phyloP scores from a whole-genome alignment of 1,284 basidiomycete genomes.

The Trichosporon ovoides region DNA sequence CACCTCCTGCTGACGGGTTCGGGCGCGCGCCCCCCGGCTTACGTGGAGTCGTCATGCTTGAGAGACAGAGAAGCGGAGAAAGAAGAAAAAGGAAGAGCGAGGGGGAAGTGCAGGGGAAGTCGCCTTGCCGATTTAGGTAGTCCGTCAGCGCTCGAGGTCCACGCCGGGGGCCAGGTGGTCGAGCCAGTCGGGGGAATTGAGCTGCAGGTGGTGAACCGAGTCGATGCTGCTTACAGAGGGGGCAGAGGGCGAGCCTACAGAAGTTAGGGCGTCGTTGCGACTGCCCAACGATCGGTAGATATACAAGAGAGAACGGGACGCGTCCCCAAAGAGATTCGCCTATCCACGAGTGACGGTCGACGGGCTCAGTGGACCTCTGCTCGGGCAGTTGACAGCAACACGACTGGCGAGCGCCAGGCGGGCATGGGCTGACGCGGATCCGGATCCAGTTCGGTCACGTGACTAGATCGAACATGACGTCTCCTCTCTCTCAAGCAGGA shows the following conservation, averaged over 20 bases:
- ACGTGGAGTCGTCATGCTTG: constrained; percentile 12
- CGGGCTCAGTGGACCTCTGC: no score
- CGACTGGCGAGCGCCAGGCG: neutral
- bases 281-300: neutral
- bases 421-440: neutral
- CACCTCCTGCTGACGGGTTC: constrained; percentile 12
- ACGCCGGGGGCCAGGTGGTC: no score
- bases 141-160: no score
- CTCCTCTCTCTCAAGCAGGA: no score
- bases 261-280: no score
- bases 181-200: no score
- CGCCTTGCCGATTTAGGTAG: no score
- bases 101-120: neutral
- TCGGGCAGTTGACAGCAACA: neutral
- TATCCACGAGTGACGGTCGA: no score
- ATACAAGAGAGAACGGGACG: neutral
- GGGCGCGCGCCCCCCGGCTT: constrained; percentile 21
- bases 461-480: constrained; percentile 1
- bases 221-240: no score
- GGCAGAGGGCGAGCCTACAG: no score
- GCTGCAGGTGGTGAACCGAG: no score
- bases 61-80: neutral
- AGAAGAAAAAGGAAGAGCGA: neutral
- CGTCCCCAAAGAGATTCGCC: neutral
- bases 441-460: neutral